These are phyloP conservation scores for Dactylonectria macrodidyma DNA, from an alignment of 2,329 filamentous ascomycete genomes.

Conservation along the genomic window DNA sequence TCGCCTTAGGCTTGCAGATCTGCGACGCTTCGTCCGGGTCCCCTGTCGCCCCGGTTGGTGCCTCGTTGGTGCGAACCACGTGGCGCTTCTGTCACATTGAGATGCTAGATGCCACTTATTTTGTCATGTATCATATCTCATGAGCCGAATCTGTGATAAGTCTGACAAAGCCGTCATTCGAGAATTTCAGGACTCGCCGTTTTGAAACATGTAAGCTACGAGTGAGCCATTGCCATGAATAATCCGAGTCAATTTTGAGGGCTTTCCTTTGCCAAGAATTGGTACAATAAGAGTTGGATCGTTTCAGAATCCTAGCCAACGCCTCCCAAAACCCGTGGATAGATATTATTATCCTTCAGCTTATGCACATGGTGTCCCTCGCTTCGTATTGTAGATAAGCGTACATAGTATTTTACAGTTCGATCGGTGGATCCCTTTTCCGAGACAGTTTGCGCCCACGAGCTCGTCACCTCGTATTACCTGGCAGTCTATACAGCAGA, in stretches of 20 bases:
- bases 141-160: neutral
- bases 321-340: constrained; percentile 27
- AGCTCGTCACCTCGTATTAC: constrained; percentile 3
- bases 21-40: constrained; percentile 19
- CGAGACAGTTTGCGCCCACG: constrained; percentile 6
- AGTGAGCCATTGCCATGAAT: neutral
- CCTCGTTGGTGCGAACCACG: constrained; percentile 27
- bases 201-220: neutral
- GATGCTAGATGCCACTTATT: constrained; percentile 11
- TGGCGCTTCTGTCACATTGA: constrained; percentile 18
- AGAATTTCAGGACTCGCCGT: neutral
- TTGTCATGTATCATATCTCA: neutral
- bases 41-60: constrained; percentile 28
- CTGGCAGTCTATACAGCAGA: constrained; percentile 66
- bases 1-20: constrained; percentile 27
- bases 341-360: constrained; percentile 25
- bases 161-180: constrained; percentile 2
- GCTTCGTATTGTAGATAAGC: constrained; percentile 27
- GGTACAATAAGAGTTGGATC: constrained; percentile 37
- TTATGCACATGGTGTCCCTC: constrained; percentile 1
- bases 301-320: constrained; percentile 32
- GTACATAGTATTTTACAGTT: constrained; percentile 32
- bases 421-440: constrained; percentile 9
- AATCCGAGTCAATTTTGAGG: constrained; percentile 28
- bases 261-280: constrained; percentile 20